These are phyloP conservation scores for Mycena rosella DNA, from an alignment of 768 basidiomycete species.

Conservation along the genomic window DNA sequence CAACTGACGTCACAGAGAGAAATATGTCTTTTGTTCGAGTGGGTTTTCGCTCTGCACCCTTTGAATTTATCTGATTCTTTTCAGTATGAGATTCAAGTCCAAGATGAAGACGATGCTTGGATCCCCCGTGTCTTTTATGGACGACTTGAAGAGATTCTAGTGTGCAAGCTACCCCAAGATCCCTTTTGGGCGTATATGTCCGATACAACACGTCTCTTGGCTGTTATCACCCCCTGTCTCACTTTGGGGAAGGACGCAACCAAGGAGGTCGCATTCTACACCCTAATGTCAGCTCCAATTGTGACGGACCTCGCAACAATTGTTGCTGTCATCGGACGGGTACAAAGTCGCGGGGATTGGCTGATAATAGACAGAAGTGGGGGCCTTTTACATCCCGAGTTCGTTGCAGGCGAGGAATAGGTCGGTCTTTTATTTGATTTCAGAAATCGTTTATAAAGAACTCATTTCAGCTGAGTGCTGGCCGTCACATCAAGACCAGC, in stretches of 20 bases:
- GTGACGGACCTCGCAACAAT: constrained; percentile 32
- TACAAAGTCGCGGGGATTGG: constrained; percentile 28
- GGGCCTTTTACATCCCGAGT: constrained; percentile 9
- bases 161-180: constrained; percentile 22
- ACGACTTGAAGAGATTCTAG: constrained; percentile 31
- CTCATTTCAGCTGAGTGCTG: background rate
- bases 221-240: constrained; percentile 30
- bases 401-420: background rate
- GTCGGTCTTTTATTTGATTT: too few species aligned
- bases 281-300: background rate
- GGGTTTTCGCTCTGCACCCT: background rate
- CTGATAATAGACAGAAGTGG: constrained; percentile 24
- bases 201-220: constrained; percentile 9
- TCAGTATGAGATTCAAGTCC: background rate
- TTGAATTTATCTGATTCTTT: background rate
- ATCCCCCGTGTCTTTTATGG: constrained; percentile 28
- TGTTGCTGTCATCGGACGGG: constrained; percentile 31
- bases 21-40: constrained; percentile 12
- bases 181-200: background rate
- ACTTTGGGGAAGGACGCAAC: constrained; percentile 36
- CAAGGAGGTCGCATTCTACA: constrained; percentile 10
- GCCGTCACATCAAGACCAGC: too few species aligned
- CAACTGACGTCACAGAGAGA: background rate
- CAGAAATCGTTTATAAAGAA: background rate
- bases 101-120: background rate